Evolutionary conservation across 495 filamentous ascomycete species (phyloP).

Genomic region (Usnea hakonensis): DNA sequence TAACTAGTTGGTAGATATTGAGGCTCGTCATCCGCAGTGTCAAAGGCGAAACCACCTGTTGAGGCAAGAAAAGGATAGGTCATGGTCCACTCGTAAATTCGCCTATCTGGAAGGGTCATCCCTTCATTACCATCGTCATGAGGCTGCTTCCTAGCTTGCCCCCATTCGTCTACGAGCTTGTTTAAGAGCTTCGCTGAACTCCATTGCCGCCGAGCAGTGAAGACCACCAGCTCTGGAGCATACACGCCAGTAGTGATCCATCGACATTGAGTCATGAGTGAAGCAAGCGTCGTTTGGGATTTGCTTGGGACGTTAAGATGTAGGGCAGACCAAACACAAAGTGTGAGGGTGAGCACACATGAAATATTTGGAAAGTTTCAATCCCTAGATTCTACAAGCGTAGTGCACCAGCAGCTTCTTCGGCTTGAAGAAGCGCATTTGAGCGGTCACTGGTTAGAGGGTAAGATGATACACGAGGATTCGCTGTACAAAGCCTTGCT

Average conservation of each 20-base stretch:
- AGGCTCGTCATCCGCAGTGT: not conserved
- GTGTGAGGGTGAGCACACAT: conserved; percentile 31
- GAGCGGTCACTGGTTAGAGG: no score
- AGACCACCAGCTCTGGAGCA: conserved; percentile 6
- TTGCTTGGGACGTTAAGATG: conserved; percentile 33
- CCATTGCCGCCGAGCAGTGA: conserved; percentile 11
- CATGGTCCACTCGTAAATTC: conserved; percentile 5
- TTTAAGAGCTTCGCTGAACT: conserved; percentile 9
- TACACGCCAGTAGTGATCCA: not conserved
- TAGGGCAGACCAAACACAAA: conserved; percentile 38
- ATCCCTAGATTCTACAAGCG: no score
- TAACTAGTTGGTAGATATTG: not conserved
- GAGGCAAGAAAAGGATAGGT: conserved; percentile 16
- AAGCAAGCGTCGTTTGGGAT: not conserved
- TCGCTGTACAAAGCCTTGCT: no score
- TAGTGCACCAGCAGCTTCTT: no score
- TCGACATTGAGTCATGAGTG: not conserved
- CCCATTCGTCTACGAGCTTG: no score
- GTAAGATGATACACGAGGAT: no score
- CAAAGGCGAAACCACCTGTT: conserved; percentile 19
- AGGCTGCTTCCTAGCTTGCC: no score
- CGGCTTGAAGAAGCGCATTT: no score
- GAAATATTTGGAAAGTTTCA: no score
- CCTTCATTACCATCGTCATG: not conserved
- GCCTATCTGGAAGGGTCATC: not conserved